phyloP scores from a whole-genome alignment of 306 rosid species.

The Cicer yamashitae region DNA sequence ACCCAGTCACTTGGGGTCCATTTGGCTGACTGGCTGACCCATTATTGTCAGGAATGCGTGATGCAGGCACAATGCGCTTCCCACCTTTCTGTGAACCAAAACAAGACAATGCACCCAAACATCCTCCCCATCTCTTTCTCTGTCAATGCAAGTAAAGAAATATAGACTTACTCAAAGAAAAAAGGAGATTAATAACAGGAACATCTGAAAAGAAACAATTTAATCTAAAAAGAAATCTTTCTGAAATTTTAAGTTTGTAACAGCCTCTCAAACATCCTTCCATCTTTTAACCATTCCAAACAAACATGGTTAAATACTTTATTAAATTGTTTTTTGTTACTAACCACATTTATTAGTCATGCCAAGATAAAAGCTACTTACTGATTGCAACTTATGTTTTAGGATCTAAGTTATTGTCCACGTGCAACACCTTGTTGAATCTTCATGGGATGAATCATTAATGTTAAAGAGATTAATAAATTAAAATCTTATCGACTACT shows the following conservation, averaged over 20 bases:
- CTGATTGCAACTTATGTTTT: background rate
- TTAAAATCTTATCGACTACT: slow-evolving; percentile 1
- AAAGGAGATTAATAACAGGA: slow-evolving; percentile 32
- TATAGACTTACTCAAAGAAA: slow-evolving; percentile 34
- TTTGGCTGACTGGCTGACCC: slow-evolving; percentile 76
- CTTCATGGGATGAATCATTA: background rate
- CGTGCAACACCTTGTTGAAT: too few species aligned
- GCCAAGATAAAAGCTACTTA: slow-evolving; percentile 19
- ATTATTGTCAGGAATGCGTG: slow-evolving; percentile 81
- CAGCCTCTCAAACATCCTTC: slow-evolving; percentile 21
- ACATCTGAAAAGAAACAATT: slow-evolving; percentile 39
- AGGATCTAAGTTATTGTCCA: background rate
- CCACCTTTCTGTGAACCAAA: slow-evolving; percentile 90
- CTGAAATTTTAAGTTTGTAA: background rate
- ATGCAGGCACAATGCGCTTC: slow-evolving; percentile 91
- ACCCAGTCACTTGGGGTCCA: slow-evolving; percentile 78
- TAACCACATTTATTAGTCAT: background rate
- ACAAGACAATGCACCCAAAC: slow-evolving; percentile 90
- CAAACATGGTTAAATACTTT: slow-evolving; percentile 10
- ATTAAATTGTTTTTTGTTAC: background rate
- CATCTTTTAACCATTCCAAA: slow-evolving; percentile 33
- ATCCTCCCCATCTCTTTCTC: slow-evolving; percentile 99
- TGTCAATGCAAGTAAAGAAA: slow-evolving; percentile 56
- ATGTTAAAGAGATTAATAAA: background rate
- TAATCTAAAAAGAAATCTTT: slow-evolving; percentile 4